These are phyloP conservation scores for Zhuliangozyma parablackwelliae DNA, from an alignment of 1,139 yeast genomes.

Conservation along the genomic window DNA sequence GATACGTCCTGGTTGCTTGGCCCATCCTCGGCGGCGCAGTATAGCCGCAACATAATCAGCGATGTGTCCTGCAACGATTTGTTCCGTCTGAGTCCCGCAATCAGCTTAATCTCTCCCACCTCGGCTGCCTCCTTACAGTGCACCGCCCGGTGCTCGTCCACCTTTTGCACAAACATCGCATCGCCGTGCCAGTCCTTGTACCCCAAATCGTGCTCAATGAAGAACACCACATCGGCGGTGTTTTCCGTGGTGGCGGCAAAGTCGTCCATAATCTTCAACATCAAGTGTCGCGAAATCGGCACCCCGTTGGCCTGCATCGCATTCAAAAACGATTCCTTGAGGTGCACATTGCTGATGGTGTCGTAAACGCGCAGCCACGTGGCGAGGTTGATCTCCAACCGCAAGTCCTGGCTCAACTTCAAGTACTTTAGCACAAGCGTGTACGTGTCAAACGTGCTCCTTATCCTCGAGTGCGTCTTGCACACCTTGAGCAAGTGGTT, in stretches of 20 bases:
- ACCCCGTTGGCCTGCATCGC: constrained; percentile 27
- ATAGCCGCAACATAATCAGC: constrained; percentile 15
- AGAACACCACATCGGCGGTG: constrained; percentile 24
- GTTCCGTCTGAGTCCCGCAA: constrained; percentile 12
- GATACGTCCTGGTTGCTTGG: no score
- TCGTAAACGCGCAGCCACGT: constrained; percentile 40
- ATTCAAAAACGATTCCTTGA: constrained; percentile 35
- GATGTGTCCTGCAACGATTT: constrained; percentile 5
- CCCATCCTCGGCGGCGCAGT: constrained; percentile 3
- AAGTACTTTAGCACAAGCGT: constrained; percentile 29
- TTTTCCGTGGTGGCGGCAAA: constrained; percentile 25
- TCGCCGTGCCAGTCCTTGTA: constrained; percentile 27
- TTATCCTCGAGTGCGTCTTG: constrained; percentile 28
- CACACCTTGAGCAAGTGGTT: constrained; percentile 32
- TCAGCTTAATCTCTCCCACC: constrained; percentile 7
- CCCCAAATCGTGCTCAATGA: constrained; percentile 33
- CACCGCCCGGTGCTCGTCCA: constrained; percentile 17
- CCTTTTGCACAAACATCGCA: constrained; percentile 26
- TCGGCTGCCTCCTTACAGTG: constrained; percentile 1
- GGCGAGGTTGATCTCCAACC: constrained; percentile 29
- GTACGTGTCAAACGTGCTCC: constrained; percentile 32
- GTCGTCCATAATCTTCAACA: constrained; percentile 33
- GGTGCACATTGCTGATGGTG: constrained; percentile 32
- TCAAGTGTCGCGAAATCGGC: constrained; percentile 29
- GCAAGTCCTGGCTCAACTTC: constrained; percentile 21